phyloP scores from a whole-genome alignment of 2,329 filamentous ascomycete species.

The Verticillium nubilum region DNA sequence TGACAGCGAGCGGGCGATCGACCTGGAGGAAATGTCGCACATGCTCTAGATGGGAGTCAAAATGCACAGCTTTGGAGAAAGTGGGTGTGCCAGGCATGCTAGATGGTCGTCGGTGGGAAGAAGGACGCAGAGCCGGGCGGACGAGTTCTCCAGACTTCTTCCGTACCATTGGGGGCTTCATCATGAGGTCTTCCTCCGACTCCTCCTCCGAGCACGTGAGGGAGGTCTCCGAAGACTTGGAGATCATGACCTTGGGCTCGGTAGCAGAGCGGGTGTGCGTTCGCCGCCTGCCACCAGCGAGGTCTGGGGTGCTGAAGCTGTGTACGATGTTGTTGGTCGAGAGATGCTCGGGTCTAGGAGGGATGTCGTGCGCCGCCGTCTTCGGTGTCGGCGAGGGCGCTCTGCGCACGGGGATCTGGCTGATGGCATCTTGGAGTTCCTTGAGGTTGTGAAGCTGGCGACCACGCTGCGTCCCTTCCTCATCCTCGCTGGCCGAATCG shows the following conservation, averaged over 20 bases:
- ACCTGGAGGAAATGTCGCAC: slow-evolving; percentile 94
- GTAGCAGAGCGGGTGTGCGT: slow-evolving; percentile 51
- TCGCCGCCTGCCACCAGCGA: slow-evolving; percentile 34
- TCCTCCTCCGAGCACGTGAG: slow-evolving; percentile 56
- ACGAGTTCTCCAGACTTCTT: slow-evolving; percentile 99
- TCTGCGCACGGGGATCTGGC: slow-evolving; percentile 66
- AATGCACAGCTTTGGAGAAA: slow-evolving; percentile 96
- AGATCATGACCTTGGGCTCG: slow-evolving; percentile 43
- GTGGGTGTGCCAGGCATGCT: slow-evolving; percentile 98
- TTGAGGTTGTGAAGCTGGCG: slow-evolving; percentile 46
- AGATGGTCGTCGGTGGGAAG: slow-evolving; percentile 76
- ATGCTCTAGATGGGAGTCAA: slow-evolving; percentile 93
- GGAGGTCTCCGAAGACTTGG: slow-evolving; percentile 43
- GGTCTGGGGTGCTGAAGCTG: slow-evolving; percentile 40
- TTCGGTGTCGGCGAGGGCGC: slow-evolving; percentile 37
- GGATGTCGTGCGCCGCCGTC: slow-evolving; percentile 29
- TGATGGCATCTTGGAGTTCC: slow-evolving; percentile 78
- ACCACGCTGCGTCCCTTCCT: slow-evolving; percentile 49
- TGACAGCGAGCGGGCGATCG: slow-evolving; percentile 92
- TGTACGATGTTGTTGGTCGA: slow-evolving; percentile 30
- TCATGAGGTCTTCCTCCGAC: slow-evolving; percentile 50
- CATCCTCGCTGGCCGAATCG: slow-evolving; percentile 87
- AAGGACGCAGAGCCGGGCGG: slow-evolving; percentile 77
- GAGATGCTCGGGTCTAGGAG: slow-evolving; percentile 14
- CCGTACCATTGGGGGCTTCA: slow-evolving; percentile 86